A percentile compares a stretch with the other conserved stretches of the same genome.
phyloP scores from a whole-genome alignment of 805 yeast genomes.

The Geotrichum ghanense region DNA sequence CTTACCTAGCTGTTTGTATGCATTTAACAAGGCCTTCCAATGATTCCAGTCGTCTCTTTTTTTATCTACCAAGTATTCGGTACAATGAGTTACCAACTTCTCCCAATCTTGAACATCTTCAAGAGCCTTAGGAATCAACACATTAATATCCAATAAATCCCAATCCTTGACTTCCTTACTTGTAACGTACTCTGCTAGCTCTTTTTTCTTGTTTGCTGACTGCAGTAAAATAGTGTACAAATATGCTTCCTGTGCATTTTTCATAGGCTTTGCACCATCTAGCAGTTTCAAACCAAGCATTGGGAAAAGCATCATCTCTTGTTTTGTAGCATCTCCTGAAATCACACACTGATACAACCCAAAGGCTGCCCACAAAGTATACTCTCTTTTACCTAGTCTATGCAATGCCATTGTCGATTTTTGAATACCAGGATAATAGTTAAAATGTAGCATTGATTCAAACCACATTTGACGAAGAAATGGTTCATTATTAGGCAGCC shows the following conservation, averaged over 20 bases:
- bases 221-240: slow-evolving; percentile 43
- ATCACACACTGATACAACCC: slow-evolving; percentile 3
- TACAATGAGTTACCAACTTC: slow-evolving; percentile 22
- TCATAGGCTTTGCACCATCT: slow-evolving; percentile 39
- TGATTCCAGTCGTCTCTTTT: slow-evolving; percentile 66
- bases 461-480: slow-evolving; percentile 44
- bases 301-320: slow-evolving; percentile 44
- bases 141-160: slow-evolving; percentile 54
- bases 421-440: slow-evolving; percentile 42
- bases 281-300: slow-evolving; percentile 49
- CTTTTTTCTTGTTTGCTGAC: slow-evolving; percentile 25
- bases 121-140: slow-evolving; percentile 31
- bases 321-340: slow-evolving; percentile 26
- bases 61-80: slow-evolving; percentile 32
- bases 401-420: slow-evolving; percentile 31
- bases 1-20: slow-evolving; percentile 31
- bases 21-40: slow-evolving; percentile 46
- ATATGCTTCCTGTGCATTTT: slow-evolving; percentile 53
- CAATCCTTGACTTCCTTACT: slow-evolving; percentile 12
- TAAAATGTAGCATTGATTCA: slow-evolving; percentile 34
- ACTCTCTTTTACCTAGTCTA: slow-evolving; percentile 14
- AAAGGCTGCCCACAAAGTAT: slow-evolving; percentile 27
- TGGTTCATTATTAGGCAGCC: slow-evolving; percentile 13
- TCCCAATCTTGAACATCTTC: slow-evolving; percentile 33
- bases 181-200: slow-evolving; percentile 25